Conservation (phyloP, 139 green algal genomes). For the Chlamydomonas incerta region DNA sequence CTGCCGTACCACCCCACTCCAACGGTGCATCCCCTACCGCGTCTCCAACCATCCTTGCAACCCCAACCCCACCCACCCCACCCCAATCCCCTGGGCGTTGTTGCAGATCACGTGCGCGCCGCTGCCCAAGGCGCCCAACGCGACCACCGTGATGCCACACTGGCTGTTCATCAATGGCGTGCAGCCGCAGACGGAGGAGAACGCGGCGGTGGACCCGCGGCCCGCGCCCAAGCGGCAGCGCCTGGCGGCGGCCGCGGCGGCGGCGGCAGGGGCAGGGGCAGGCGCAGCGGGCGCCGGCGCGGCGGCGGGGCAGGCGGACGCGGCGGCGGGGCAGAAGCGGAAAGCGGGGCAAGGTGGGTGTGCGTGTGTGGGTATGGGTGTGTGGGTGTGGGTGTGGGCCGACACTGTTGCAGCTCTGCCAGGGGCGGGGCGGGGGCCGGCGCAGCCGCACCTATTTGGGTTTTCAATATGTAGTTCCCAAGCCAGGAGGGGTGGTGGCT, state of each 20-base stretch:
- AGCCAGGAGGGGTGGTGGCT: too few species aligned
- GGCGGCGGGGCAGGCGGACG: background rate
- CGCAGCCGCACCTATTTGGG: too few species aligned
- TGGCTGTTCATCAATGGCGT: constrained; percentile 94
- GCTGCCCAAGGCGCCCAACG: constrained; percentile 79
- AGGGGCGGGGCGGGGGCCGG: too few species aligned
- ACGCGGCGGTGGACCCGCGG: constrained; percentile 60
- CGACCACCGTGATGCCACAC: constrained; percentile 83
- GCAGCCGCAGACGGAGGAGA: constrained; percentile 92
- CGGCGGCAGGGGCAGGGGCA: constrained; percentile 3
- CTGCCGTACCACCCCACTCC: too few species aligned
- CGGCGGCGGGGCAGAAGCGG: too few species aligned
- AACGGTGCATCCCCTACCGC: too few species aligned
- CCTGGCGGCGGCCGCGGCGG: background rate
- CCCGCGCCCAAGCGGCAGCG: constrained; percentile 43
- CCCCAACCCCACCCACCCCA: background rate
- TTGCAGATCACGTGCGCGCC: constrained; percentile 69
- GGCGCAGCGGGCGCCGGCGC: background rate
- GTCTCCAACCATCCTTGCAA: background rate
- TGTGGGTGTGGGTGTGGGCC: background rate
- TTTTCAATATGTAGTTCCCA: too few species aligned
- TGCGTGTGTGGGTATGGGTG: background rate
- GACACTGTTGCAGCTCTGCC: too few species aligned
- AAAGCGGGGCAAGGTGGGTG: background rate
- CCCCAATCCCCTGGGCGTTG: background rate